Base-by-base conservation (phyloP, 2,329 filamentous ascomycete species). In the Trichocomaceae sp. region DNA sequence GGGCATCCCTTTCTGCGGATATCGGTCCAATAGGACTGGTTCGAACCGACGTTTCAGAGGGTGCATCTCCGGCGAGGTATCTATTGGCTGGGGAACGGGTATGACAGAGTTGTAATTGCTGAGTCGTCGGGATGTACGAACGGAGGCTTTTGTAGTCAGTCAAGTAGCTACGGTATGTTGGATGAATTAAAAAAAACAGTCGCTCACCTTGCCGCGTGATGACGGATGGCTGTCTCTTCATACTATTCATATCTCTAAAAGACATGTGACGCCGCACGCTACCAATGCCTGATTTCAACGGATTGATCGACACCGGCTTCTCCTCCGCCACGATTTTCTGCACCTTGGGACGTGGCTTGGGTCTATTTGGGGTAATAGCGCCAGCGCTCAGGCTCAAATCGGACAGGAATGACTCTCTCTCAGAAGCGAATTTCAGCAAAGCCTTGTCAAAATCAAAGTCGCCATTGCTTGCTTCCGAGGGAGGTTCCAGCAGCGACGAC, bases 101-200 rank as follows among this genome's bases (percentile, higher is more conserved):
- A 99, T 97, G 51, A 99, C 93, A 1, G 93, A 96, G 70, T 97
- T 97, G 73, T 99, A 99, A 69, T 95, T 95, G 72, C 92, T 97
- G 61, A 97, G 77, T 63, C 93, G 84, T 73, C 85, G 93, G 37
- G 91, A 85, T 5, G 91, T 96, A 63, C 91, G 85, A 59, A 86
- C 79, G 22, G 86, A 88, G 59, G 81, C 82, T 83, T 62, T 65
- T 17, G 6, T 17, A 13, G 31, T 12, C 55, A 48, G 60, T 57
- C 23, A 56, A 58, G 61, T 17, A 59, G 61, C 29, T 66, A 57
- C 69, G 64, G 55, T 54, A 56, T 35, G 44, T 50, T 45, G 47
- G 20, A 23, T 47, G 12, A 39, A 22, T 7, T n/a, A n/a, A 44
- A 17, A 49, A 22, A 19, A 22, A 7, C 23, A 19, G 47, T 15